Evolutionary conservation across 2,329 filamentous ascomycete species (phyloP), one percentile per base, ranked within the genome.

Genomic region (Trichophyton simii): DNA sequence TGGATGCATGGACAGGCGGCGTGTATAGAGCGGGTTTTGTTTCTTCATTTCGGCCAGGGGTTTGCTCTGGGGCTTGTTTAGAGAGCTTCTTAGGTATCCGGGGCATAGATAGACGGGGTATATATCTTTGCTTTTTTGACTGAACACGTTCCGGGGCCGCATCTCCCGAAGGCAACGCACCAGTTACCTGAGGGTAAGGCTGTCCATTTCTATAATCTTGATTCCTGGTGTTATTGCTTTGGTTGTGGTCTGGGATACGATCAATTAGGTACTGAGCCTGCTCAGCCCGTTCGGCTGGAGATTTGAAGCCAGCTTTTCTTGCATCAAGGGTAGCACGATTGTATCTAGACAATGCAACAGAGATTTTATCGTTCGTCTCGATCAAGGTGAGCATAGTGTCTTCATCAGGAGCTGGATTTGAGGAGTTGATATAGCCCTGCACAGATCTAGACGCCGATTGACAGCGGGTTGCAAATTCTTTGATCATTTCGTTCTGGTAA

Each of bases 371-470:
- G 71, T 95, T 96, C 13, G 90, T 94, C 73, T 96, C 91, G 69
- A 99, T 96, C 64, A 99, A 78, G 13, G 85, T 91, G 71, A 94
- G 85, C 82, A 97, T 90, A 0, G 92, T 97, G 67, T 96, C 87
- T 69, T 96, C 92, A 72, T 97, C 94, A 0, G 92, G 91, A 0
- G 83, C 72, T 0, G 92, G 91, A 70, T 89, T 83, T 61, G 87
- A 85, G 55, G 86, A 83, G 48, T 85, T 80, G 79, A 97, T 96
- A 75, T 95, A 97, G 36, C 80, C 80, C 69, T 96, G 91, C 67
- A 97, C 85, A 70, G 87, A 89, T 60, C 86, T 82, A 59, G 88
- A 87, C 3, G 92, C 92, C 61, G 84, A 83, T 65, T 87, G 84
- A 71, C 92, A 97, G 25, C 94, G 86, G 67, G 94, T 87, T 57